These are phyloP conservation scores for Vitis hybrid DNA, from an alignment of 177 flowering plant genomes.

Conservation along the genomic window DNA sequence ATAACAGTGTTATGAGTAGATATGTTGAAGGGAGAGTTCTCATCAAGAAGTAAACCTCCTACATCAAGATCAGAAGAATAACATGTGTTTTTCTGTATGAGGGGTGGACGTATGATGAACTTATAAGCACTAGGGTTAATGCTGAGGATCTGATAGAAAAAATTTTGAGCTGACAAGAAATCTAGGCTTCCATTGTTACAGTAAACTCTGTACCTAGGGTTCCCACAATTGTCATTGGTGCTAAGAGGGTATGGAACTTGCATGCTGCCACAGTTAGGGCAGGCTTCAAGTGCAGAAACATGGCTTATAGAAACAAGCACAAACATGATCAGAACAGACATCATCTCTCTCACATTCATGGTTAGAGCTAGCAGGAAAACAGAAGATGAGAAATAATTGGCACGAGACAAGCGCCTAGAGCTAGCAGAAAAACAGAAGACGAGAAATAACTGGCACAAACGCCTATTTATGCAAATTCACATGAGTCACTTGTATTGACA, in stretches of 20 bases:
- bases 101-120: conserved; percentile 45
- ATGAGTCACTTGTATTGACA: background rate
- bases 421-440: background rate
- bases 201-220: conserved; percentile 42
- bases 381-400: background rate
- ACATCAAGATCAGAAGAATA: conserved; percentile 44
- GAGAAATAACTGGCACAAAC: no score
- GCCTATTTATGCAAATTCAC: background rate
- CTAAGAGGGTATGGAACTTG: conserved; percentile 50
- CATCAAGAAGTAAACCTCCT: conserved; percentile 50
- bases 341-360: conserved; percentile 2
- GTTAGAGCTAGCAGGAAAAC: background rate
- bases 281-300: conserved; percentile 24
- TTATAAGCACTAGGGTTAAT: conserved; percentile 29
- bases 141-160: conserved; percentile 46
- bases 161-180: conserved; percentile 48
- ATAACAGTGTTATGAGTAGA: conserved; percentile 57
- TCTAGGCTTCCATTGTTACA: conserved; percentile 41
- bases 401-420: background rate
- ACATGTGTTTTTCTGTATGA: conserved; percentile 33
- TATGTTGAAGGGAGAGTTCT: conserved; percentile 55
- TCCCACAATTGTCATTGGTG: conserved; percentile 43
- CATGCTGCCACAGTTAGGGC: conserved; percentile 50
- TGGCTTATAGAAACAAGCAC: conserved; percentile 13
- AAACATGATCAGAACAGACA: conserved; percentile 1